Percentiles rank a stretch among this genome's conserved stretches.
phyloP scores from a whole-genome alignment of 768 basidiomycete species.

The Mycena vulgaris region DNA sequence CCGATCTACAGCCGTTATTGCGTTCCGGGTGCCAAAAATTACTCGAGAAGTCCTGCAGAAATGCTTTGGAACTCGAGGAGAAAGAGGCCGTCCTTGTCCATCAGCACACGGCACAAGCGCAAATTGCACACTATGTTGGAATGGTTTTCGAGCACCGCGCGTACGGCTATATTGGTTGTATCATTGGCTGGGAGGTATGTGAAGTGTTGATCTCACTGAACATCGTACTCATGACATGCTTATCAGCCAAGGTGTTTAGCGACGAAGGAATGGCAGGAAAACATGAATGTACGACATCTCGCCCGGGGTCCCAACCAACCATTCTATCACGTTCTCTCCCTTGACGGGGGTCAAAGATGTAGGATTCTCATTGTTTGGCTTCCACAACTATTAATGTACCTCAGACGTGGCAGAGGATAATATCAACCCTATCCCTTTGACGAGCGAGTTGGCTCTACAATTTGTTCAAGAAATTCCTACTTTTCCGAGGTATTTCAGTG shows the following conservation, averaged over 20 bases:
- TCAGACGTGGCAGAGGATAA: slow-evolving; percentile 38
- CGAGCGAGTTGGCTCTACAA: slow-evolving; percentile 22
- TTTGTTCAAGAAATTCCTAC: slow-evolving; percentile 40
- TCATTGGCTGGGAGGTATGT: slow-evolving; percentile 67
- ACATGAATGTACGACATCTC: slow-evolving; percentile 54
- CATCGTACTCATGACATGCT: background rate
- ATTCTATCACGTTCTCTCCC: slow-evolving; percentile 56
- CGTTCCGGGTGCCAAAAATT: slow-evolving; percentile 39
- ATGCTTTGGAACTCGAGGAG: slow-evolving; percentile 49
- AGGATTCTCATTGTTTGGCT: slow-evolving; percentile 23
- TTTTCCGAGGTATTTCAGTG: slow-evolving; percentile 48
- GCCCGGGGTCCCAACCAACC: slow-evolving; percentile 56
- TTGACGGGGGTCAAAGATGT: slow-evolving; percentile 52
- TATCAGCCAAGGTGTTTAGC: slow-evolving; percentile 37
- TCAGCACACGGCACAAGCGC: slow-evolving; percentile 38
- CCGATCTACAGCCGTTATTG: slow-evolving; percentile 54
- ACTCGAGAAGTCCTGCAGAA: slow-evolving; percentile 50
- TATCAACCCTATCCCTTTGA: slow-evolving; percentile 26
- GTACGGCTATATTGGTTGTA: slow-evolving; percentile 60
- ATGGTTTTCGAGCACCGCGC: slow-evolving; percentile 60
- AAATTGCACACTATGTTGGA: slow-evolving; percentile 63
- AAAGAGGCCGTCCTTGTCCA: slow-evolving; percentile 43
- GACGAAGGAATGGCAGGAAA: slow-evolving; percentile 51
- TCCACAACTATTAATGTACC: background rate
- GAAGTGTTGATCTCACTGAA: slow-evolving; percentile 3